phyloP scores from a whole-genome alignment of 2,329 filamentous ascomycete species.

The Parascedosporium putredinis region DNA sequence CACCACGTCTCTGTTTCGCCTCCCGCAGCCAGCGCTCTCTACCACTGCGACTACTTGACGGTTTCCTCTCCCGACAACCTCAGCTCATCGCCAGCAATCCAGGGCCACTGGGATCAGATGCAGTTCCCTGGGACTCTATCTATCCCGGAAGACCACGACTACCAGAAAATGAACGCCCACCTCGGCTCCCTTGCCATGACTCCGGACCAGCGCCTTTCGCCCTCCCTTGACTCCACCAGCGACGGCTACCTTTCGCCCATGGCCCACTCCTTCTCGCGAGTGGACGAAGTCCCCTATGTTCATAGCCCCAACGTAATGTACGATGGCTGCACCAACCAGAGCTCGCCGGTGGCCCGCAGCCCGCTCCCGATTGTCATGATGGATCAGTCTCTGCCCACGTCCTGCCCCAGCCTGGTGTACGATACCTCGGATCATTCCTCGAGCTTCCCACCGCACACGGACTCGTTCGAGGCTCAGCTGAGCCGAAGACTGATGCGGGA shows the following conservation, averaged over 20 bases:
- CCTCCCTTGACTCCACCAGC: slow-evolving; percentile 48
- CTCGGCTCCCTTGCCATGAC: slow-evolving; percentile 32
- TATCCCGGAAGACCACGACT: slow-evolving; percentile 30
- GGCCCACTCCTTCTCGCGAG: slow-evolving; percentile 37
- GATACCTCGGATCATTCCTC: slow-evolving; percentile 50
- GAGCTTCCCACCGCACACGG: slow-evolving; percentile 49
- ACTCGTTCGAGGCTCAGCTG: slow-evolving; percentile 45
- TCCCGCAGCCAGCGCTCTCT: slow-evolving; percentile 30
- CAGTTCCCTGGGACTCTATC: not conserved
- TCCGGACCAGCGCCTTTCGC: slow-evolving; percentile 36
- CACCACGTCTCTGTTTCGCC: slow-evolving; percentile 31
- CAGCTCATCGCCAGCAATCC: slow-evolving; percentile 18
- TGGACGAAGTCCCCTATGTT: slow-evolving; percentile 46
- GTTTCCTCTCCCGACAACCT: not conserved
- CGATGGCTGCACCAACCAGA: slow-evolving; percentile 41
- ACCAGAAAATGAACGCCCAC: slow-evolving; percentile 29
- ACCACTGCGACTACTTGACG: not conserved
- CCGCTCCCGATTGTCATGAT: slow-evolving; percentile 45
- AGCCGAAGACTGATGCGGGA: slow-evolving; percentile 43
- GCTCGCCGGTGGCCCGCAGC: slow-evolving; percentile 44
- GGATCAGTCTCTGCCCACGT: slow-evolving; percentile 46
- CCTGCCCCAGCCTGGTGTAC: slow-evolving; percentile 51
- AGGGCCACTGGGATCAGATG: slow-evolving; percentile 27
- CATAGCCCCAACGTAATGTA: slow-evolving; percentile 48
- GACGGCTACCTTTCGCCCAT: slow-evolving; percentile 53